phyloP scores from a whole-genome alignment of 169 alveolate species.

The Plasmodium yoelii region DNA sequence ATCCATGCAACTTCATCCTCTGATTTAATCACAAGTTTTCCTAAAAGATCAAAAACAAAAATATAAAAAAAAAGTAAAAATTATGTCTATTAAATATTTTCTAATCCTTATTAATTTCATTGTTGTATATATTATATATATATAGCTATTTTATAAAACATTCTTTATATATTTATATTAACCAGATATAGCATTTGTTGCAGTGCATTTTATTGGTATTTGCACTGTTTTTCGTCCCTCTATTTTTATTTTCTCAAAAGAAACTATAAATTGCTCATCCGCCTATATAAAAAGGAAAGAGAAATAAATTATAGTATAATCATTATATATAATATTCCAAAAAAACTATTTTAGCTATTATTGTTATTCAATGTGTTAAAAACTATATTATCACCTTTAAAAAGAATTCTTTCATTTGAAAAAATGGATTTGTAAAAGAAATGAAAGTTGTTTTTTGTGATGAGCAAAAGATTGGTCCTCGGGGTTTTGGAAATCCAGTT shows the following conservation, averaged over 20 bases:
- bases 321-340: neutral
- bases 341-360: too few relatives aligned
- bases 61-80: neutral
- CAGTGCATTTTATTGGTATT: slow-evolving; percentile 63
- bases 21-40: slow-evolving; percentile 67
- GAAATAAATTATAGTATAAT: neutral
- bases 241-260: slow-evolving; percentile 51
- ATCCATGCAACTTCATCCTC: slow-evolving; percentile 66
- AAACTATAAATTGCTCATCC: slow-evolving; percentile 59
- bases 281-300: slow-evolving; percentile 9
- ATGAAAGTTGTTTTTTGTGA: slow-evolving; percentile 74
- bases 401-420: slow-evolving; percentile 50
- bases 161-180: neutral
- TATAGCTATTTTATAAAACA: neutral
- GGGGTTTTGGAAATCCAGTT: slow-evolving; percentile 69
- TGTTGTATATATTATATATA: neutral
- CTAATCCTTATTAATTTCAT: neutral
- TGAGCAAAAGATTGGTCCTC: slow-evolving; percentile 75
- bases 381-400: slow-evolving; percentile 15
- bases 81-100: too few relatives aligned
- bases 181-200: slow-evolving; percentile 67
- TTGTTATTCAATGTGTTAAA: too few relatives aligned
- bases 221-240: slow-evolving; percentile 65
- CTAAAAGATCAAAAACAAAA: slow-evolving; percentile 28
- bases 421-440: slow-evolving; percentile 65